Percentiles rank a stretch among this genome's conserved stretches.
Evolutionary conservation across 352 stramenopile species (phyloP).

Genomic region (Pythium dissimile): DNA sequence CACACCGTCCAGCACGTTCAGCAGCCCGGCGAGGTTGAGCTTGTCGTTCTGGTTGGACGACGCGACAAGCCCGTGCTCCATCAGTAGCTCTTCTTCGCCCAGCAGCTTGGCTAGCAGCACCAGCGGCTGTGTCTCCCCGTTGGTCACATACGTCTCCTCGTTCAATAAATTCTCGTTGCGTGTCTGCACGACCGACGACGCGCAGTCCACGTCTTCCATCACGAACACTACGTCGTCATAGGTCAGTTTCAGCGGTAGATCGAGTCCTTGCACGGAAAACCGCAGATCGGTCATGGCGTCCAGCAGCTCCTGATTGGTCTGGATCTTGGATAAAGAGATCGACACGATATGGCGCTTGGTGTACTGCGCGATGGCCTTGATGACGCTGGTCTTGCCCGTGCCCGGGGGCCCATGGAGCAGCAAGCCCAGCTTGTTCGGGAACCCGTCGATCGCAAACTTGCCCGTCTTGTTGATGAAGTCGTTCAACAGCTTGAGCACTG

Average conservation of each 20-base stretch:
- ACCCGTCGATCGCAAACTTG: slow-evolving; percentile 85
- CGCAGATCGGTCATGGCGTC: slow-evolving; percentile 72
- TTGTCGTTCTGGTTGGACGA: slow-evolving; percentile 20
- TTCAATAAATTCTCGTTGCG: no score
- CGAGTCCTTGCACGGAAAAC: slow-evolving; percentile 51
- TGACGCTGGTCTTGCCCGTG: slow-evolving; percentile 84
- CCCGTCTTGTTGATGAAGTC: slow-evolving; percentile 61
- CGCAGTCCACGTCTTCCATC: slow-evolving; percentile 89
- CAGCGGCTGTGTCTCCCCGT: neutral
- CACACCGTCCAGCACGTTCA: slow-evolving; percentile 90
- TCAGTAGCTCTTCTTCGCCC: no score
- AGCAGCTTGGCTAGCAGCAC: neutral
- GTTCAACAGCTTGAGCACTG: slow-evolving; percentile 66
- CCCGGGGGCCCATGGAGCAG: slow-evolving; percentile 80
- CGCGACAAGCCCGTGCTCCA: slow-evolving; percentile 11
- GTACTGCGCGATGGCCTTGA: slow-evolving; percentile 82
- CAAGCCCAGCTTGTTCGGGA: slow-evolving; percentile 88
- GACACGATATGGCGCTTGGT: slow-evolving; percentile 75
- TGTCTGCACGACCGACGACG: slow-evolving; percentile 59
- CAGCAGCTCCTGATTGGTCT: slow-evolving; percentile 79
- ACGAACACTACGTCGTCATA: slow-evolving; percentile 88
- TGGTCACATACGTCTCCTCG: neutral
- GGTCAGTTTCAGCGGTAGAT: slow-evolving; percentile 53
- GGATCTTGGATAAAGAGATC: slow-evolving; percentile 64
- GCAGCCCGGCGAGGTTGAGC: slow-evolving; percentile 75